Evolutionary conservation across 2,329 filamentous ascomycete species (phyloP), one percentile per base, ranked within the genome.

Genomic region (Aspergillus pseudotamarii): DNA sequence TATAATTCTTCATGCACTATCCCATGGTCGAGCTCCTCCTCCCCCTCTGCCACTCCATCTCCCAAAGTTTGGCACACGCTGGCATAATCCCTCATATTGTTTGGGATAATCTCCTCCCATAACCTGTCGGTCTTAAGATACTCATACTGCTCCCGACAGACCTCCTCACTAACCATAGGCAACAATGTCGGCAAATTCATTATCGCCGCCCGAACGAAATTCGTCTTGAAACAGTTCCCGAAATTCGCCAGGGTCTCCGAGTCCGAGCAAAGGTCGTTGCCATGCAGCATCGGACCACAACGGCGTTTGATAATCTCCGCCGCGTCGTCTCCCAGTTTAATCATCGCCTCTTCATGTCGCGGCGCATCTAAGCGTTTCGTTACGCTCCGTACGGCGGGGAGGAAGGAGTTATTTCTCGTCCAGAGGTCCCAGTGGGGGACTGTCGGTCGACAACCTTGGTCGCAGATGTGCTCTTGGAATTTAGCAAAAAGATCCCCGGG

Each of bases 351-450:
- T 58, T 76, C 73, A 43, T 75, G 66, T 14, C 71, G 71, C 11
- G 71, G 73, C 16, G 72, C 66, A 32, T 75, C 68, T 63, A 75
- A 66, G 55, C 71, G 69, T n/a, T 65, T 67, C 69, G 75, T 72
- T 16, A 75, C 57, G 57, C 66, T 73, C 62, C 72, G 74, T n/a
- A 76, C 74, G n/a, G 74, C 74, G 28, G 74, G 73, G 9, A 75
- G 70, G 60, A 76, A 76, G 45, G 73, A 71, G 62, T 76, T 73
- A 62, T 76, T 75, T 60, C 74, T 74, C n/a, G 74, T 75, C 74
- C 74, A 76, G 45, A 76, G 71, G 46, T 76, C 74, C 74, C 74
- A 76, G 51, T 76, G 74, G 4, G 74, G 71, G 32, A 76, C 67
- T 12, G 73, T 76, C 16, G 74, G 74, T 46, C 75, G 71, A 43